Evolutionary conservation across 208 protist genomes (phyloP).

Genomic region (Wallacemonas sp.): DNA sequence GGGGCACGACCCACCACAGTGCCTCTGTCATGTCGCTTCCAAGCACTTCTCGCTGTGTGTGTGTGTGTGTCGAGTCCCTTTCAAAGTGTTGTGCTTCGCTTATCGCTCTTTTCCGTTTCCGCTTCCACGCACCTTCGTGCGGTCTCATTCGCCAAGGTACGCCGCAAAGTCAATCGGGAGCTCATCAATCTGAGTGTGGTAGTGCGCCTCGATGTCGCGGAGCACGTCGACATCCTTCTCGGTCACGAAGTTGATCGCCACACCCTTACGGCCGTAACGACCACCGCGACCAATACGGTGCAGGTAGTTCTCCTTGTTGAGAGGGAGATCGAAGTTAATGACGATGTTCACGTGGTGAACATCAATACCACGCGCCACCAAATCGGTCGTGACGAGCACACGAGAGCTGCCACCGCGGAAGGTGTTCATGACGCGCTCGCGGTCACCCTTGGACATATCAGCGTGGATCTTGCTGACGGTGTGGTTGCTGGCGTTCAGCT

Average conservation of each 20-base stretch:
- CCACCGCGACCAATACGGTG: constrained; percentile 99
- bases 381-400: constrained; percentile 99
- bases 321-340: constrained; percentile 99
- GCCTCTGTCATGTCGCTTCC: not conserved
- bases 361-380: constrained; percentile 99
- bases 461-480: constrained; percentile 97
- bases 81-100: not conserved
- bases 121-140: constrained; percentile 96
- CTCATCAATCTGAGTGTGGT: constrained; percentile 99
- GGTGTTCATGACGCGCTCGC: constrained; percentile 98
- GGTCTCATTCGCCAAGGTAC: constrained; percentile 71
- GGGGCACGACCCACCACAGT: not conserved
- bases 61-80: too few species aligned
- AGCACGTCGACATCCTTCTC: constrained; percentile 96
- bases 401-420: constrained; percentile 96
- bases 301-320: constrained; percentile 99
- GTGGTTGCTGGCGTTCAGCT: constrained; percentile 90
- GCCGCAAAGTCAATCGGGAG: constrained; percentile 97
- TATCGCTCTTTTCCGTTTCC: constrained; percentile 9
- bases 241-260: constrained; percentile 99
- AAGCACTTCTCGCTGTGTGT: too few species aligned
- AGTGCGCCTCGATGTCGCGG: constrained; percentile 98
- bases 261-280: constrained; percentile 99
- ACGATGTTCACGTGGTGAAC: constrained; percentile 99
- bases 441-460: constrained; percentile 97